Percentiles rank a stretch among this genome's conserved stretches.
These are phyloP conservation scores for Ganoderma meredithae DNA, from an alignment of 1,284 basidiomycete genomes.

Conservation along the genomic window DNA sequence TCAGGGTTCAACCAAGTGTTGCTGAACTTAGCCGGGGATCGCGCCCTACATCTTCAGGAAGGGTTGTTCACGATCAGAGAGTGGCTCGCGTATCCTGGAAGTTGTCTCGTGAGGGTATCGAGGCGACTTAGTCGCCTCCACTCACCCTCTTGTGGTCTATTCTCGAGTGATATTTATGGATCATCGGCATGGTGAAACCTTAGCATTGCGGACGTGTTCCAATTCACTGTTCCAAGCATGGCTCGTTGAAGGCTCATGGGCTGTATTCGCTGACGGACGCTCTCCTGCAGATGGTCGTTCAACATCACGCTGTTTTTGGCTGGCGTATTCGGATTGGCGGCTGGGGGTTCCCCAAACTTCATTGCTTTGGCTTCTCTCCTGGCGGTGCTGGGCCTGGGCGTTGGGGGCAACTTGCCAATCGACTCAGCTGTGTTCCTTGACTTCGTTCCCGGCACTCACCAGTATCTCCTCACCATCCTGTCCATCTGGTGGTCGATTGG, in stretches of 20 bases:
- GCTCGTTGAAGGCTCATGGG: background rate
- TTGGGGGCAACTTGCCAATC: slow-evolving; percentile 66
- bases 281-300: slow-evolving; percentile 57
- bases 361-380: slow-evolving; percentile 53
- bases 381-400: slow-evolving; percentile 54
- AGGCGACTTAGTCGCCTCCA: background rate
- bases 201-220: background rate
- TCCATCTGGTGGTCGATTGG: slow-evolving; percentile 79
- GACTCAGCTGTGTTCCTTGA: slow-evolving; percentile 75
- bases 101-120: background rate
- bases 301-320: slow-evolving; percentile 69
- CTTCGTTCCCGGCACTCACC: slow-evolving; percentile 71
- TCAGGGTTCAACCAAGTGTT: background rate
- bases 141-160: background rate
- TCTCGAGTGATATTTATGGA: background rate
- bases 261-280: background rate
- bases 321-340: slow-evolving; percentile 60
- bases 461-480: slow-evolving; percentile 72
- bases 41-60: background rate
- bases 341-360: slow-evolving; percentile 53
- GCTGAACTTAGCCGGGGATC: background rate
- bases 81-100: background rate
- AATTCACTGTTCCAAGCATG: background rate
- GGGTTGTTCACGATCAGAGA: background rate
- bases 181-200: background rate